Conservation (phyloP, 768 basidiomycete genomes). For the Dendrothele bispora region DNA sequence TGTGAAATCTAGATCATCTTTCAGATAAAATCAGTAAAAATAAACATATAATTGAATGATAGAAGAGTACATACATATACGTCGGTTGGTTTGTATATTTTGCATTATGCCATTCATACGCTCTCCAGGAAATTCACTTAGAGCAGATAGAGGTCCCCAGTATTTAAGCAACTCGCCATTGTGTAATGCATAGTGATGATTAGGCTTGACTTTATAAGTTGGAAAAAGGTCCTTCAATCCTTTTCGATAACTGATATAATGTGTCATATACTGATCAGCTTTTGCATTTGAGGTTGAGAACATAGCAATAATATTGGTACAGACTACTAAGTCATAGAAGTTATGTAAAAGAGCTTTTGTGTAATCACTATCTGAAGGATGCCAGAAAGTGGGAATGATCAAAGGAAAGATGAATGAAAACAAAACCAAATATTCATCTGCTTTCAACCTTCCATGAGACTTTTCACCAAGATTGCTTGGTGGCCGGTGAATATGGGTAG, state of each 20-base stretch:
- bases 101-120: constrained; percentile 12
- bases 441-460: constrained; percentile 18
- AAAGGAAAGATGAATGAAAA: constrained; percentile 13
- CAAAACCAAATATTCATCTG: constrained; percentile 13
- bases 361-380: neutral
- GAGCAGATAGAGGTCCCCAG: constrained; percentile 11
- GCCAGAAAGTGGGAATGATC: constrained; percentile 7
- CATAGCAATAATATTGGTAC: constrained; percentile 10
- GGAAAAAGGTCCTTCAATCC: constrained; percentile 1
- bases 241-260: constrained; percentile 8
- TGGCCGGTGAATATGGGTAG: constrained; percentile 13
- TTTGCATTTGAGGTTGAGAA: constrained; percentile 10
- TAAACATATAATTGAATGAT: neutral
- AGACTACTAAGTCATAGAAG: constrained; percentile 8
- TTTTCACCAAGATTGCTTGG: constrained; percentile 17
- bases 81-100: constrained; percentile 6
- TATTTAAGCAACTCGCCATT: constrained; percentile 5
- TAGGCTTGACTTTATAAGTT: neutral
- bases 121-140: constrained; percentile 16
- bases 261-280: constrained; percentile 5
- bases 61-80: neutral
- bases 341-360: constrained; percentile 1
- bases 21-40: neutral
- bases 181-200: constrained; percentile 15
- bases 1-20: constrained; percentile 1